Conservation (phyloP, 2,329 filamentous ascomycete genomes). For the Zasmidium angulare region DNA sequence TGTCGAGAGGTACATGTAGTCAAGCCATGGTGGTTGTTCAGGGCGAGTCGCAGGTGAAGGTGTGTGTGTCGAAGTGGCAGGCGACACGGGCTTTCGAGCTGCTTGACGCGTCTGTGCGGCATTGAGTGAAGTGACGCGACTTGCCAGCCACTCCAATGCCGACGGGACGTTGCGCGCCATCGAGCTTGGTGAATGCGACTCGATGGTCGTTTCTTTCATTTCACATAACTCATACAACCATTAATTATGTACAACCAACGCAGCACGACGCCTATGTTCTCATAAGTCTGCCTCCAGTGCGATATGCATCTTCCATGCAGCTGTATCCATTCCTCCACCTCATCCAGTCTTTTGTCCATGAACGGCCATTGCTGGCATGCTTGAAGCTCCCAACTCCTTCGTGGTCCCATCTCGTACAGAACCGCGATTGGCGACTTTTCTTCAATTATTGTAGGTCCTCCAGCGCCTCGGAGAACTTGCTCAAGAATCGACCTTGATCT, state of each 20-base stretch:
- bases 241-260: not conserved
- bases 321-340: constrained; percentile 8
- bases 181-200: no score
- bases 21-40: not conserved
- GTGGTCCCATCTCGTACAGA: not conserved
- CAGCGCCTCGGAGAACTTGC: constrained; percentile 27
- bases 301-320: constrained; percentile 3
- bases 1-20: not conserved
- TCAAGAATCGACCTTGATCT: constrained; percentile 30
- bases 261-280: not conserved
- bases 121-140: not conserved
- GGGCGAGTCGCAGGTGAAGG: not conserved
- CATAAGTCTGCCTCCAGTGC: not conserved
- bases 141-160: not conserved
- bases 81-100: not conserved
- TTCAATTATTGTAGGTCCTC: constrained; percentile 7
- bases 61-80: not conserved
- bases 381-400: not conserved
- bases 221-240: constrained; percentile 1
- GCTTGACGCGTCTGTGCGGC: not conserved
- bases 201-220: not conserved
- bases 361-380: not conserved
- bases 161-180: no score
- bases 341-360: not conserved
- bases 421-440: not conserved